phyloP scores from a whole-genome alignment of 1,139 yeast genomes.

The Pneumocystis oryctolagi region DNA sequence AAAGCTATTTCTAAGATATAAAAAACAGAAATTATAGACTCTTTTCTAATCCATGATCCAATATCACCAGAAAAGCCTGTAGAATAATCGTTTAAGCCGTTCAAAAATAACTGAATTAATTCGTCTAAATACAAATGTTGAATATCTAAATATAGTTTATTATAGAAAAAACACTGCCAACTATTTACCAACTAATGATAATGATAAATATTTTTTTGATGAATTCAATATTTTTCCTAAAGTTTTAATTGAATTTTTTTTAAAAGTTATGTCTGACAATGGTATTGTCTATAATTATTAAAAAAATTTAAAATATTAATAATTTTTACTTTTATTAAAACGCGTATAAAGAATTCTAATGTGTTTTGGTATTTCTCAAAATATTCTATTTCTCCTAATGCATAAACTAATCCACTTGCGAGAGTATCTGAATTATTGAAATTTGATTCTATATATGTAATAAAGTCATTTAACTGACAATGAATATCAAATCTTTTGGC shows the following conservation, averaged over 20 bases:
- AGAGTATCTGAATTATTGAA: background rate
- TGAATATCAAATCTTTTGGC: background rate
- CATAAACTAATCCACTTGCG: background rate
- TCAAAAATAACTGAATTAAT: constrained; percentile 11
- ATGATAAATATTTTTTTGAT: background rate
- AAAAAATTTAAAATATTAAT: background rate
- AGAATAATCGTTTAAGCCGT: constrained; percentile 25
- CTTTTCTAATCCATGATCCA: constrained; percentile 54
- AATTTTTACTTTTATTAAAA: background rate
- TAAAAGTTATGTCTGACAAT: background rate
- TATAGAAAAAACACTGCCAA: background rate
- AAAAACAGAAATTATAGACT: constrained; percentile 32
- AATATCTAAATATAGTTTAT: background rate
- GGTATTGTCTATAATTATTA: background rate
- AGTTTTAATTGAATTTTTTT: background rate
- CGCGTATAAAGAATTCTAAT: background rate
- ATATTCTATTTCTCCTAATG: background rate
- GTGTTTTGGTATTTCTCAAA: background rate
- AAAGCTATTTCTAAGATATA: constrained; percentile 18
- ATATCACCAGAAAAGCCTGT: constrained; percentile 29
- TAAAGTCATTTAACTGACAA: background rate
- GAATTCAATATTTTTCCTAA: background rate
- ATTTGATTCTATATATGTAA: background rate
- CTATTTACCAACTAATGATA: background rate
- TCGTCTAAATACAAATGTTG: background rate